phyloP scores from a whole-genome alignment of 2,329 filamentous ascomycete species.

The Trichoderma koningiopsis region DNA sequence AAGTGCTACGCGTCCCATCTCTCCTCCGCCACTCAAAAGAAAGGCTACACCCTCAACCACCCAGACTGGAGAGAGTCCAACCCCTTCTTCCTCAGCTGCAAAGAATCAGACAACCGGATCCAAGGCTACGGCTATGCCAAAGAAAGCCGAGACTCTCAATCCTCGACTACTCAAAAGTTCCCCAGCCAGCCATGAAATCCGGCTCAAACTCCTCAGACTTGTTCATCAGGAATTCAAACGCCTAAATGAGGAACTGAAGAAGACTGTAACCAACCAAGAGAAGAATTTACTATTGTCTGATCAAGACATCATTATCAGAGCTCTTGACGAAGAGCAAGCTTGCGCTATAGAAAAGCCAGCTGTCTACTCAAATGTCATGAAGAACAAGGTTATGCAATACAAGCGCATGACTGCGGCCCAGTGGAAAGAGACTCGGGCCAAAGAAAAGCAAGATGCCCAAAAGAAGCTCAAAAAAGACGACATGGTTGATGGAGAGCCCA shows the following conservation, averaged over 20 bases:
- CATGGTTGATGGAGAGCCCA: conserved; percentile 41
- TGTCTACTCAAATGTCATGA: conserved; percentile 83
- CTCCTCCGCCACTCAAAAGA: conserved; percentile 40
- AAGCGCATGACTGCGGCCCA: conserved; percentile 72
- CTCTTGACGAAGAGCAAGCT: conserved; percentile 77
- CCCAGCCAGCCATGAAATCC: conserved; percentile 59
- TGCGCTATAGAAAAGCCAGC: conserved; percentile 65
- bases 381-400: conserved; percentile 74
- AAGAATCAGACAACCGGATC: conserved; percentile 26
- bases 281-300: conserved; percentile 59
- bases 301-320: conserved; percentile 67
- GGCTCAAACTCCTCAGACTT: conserved; percentile 60
- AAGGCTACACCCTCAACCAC: conserved; percentile 28
- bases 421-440: conserved; percentile 66
- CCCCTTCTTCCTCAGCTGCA: conserved; percentile 23
- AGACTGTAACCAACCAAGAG: conserved; percentile 51
- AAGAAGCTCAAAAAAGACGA: conserved; percentile 38
- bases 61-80: conserved; percentile 14
- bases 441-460: conserved; percentile 42
- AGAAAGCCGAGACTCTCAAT: conserved; percentile 59
- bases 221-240: conserved; percentile 67
- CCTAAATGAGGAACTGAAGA: conserved; percentile 65
- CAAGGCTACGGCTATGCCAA: conserved; percentile 28
- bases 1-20: conserved; percentile 37
- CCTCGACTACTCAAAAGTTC: conserved; percentile 64